Evolutionary conservation across 2,329 filamentous ascomycete species (phyloP).

Genomic region (Rosellinia necatrix): DNA sequence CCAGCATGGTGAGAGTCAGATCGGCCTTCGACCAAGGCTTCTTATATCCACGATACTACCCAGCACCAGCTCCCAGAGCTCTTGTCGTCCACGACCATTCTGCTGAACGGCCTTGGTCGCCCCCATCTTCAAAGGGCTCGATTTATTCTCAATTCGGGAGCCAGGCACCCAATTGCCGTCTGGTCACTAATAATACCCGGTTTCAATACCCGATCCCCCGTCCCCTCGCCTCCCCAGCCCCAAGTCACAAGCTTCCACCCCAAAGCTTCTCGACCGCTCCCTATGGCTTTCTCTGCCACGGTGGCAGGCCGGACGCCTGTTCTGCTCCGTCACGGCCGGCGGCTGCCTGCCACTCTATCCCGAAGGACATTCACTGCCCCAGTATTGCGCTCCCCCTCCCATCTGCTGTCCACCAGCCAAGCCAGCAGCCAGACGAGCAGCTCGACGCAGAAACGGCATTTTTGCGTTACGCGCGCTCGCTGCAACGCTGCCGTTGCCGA

Average conservation of each 20-base stretch:
- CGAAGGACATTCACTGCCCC: slow-evolving; percentile 50
- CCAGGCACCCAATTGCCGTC: slow-evolving; percentile 36
- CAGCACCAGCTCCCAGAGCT: slow-evolving; percentile 4
- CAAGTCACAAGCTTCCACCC: slow-evolving; percentile 20
- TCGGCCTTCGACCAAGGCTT: slow-evolving; percentile 6
- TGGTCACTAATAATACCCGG: too few relatives aligned
- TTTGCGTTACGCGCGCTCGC: slow-evolving; percentile 52
- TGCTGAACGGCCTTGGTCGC: slow-evolving; percentile 1
- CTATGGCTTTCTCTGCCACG: slow-evolving; percentile 42
- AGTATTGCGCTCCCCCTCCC: slow-evolving; percentile 43
- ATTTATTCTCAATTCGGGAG: slow-evolving; percentile 40
- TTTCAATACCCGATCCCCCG: too few relatives aligned
- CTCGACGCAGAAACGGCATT: slow-evolving; percentile 52
- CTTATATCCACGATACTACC: background rate
- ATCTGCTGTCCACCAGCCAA: slow-evolving; percentile 41
- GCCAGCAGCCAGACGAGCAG: too few relatives aligned
- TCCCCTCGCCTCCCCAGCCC: slow-evolving; percentile 26
- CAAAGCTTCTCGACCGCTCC: slow-evolving; percentile 12
- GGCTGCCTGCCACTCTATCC: slow-evolving; percentile 51
- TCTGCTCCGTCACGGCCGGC: slow-evolving; percentile 60
- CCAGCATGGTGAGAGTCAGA: slow-evolving; percentile 15
- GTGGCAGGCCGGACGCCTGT: slow-evolving; percentile 63
- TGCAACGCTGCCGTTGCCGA: slow-evolving; percentile 43
- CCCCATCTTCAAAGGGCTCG: slow-evolving; percentile 31
- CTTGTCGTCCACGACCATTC: background rate